Evolutionary conservation across 1,139 yeast genomes (phyloP).

Genomic region (Hansenula sp.): DNA sequence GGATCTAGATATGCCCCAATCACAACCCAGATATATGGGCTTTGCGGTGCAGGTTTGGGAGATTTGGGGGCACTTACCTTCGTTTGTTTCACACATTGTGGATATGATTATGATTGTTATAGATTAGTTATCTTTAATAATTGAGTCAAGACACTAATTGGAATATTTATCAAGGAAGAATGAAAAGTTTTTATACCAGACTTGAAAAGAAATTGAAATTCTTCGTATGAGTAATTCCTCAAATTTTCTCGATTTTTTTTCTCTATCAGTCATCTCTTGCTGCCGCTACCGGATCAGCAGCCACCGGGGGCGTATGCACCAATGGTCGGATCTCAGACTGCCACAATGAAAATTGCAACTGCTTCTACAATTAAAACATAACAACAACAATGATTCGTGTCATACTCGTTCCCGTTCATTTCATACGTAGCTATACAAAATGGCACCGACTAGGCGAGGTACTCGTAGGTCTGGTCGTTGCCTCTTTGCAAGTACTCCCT

Average conservation of each 20-base stretch:
- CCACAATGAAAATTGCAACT: not conserved
- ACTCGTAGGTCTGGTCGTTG: conserved; percentile 74
- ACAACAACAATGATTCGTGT: too few species aligned
- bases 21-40: too few species aligned
- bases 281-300: too few species aligned
- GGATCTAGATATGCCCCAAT: too few species aligned
- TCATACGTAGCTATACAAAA: not conserved
- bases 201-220: not conserved
- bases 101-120: not conserved
- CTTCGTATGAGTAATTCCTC: not conserved
- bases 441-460: conserved; percentile 47
- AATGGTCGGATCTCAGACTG: too few species aligned
- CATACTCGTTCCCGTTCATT: too few species aligned
- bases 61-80: too few species aligned
- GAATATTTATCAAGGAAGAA: not conserved
- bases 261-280: not conserved
- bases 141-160: not conserved
- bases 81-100: too few species aligned
- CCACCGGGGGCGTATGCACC: too few species aligned
- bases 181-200: not conserved
- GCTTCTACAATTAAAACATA: too few species aligned
- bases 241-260: not conserved
- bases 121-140: not conserved
- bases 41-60: too few species aligned
- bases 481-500: conserved; percentile 80